Percentiles rank a stretch among this genome's conserved stretches.
phyloP scores from a whole-genome alignment of 2,329 filamentous ascomycete genomes.

The Paecilomyces formosus region DNA sequence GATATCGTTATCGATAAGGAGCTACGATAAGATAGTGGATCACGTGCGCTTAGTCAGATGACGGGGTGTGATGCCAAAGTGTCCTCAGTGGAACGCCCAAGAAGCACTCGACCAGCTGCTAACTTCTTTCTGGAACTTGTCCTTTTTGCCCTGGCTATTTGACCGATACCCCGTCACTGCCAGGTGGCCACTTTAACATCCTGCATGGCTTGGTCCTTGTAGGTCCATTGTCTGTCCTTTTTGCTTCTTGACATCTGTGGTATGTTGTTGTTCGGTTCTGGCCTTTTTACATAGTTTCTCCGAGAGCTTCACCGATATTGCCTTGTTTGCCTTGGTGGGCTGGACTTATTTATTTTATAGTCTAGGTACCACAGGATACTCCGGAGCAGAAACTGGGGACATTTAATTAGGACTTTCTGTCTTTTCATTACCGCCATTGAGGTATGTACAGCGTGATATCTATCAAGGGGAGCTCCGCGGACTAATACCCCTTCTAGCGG shows the following conservation, averaged over 20 bases:
- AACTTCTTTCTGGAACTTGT: neutral
- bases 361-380: neutral
- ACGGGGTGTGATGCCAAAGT: conserved; percentile 6
- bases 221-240: neutral
- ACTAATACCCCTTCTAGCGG: neutral
- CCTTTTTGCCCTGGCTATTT: neutral
- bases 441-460: neutral
- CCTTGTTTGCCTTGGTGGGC: neutral
- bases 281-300: neutral
- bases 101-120: neutral
- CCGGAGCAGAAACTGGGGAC: neutral
- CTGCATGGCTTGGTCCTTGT: neutral
- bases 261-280: neutral
- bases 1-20: too few species aligned
- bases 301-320: neutral
- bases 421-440: conserved; percentile 3
- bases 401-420: neutral
- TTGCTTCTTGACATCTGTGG: neutral
- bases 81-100: conserved; percentile 4
- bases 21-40: neutral
- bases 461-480: neutral
- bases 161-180: neutral
- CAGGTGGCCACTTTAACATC: neutral
- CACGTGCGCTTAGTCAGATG: neutral
- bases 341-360: neutral